Evolutionary conservation across 2,329 filamentous ascomycete genomes (phyloP).

Genomic region (Aspergillus hiratsukae): DNA sequence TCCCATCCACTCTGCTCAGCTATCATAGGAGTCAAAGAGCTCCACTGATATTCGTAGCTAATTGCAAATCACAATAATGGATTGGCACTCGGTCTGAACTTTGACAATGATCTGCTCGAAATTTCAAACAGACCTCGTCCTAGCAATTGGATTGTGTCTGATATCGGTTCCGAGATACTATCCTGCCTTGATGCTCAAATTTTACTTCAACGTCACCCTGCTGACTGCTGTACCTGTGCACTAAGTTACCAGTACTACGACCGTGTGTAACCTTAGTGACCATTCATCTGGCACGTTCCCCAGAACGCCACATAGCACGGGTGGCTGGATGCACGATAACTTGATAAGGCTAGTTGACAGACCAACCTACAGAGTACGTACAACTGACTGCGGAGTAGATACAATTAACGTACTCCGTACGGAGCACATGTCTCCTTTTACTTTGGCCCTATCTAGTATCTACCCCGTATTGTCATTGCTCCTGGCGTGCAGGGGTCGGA

Average conservation of each 20-base stretch:
- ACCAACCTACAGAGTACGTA: too few species aligned
- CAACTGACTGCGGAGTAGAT: background rate
- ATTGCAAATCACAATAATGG: background rate
- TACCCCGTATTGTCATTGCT: too few species aligned
- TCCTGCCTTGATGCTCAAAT: background rate
- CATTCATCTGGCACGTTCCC: background rate
- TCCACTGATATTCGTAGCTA: background rate
- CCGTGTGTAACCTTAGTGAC: background rate
- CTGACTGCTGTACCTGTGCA: background rate
- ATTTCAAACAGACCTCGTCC: background rate
- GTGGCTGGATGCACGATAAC: background rate
- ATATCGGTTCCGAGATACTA: background rate
- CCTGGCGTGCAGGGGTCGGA: too few species aligned
- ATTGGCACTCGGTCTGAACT: background rate
- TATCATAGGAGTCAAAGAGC: background rate
- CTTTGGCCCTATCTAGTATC: too few species aligned
- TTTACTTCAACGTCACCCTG: background rate
- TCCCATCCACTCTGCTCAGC: background rate
- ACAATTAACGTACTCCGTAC: background rate
- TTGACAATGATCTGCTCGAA: background rate
- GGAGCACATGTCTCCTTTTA: too few species aligned
- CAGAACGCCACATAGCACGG: background rate
- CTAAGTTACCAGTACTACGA: background rate
- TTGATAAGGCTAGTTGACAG: background rate
- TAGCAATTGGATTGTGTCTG: too few species aligned